phyloP scores from a whole-genome alignment of 2,329 filamentous ascomycete genomes.

The Curvularia sp. region DNA sequence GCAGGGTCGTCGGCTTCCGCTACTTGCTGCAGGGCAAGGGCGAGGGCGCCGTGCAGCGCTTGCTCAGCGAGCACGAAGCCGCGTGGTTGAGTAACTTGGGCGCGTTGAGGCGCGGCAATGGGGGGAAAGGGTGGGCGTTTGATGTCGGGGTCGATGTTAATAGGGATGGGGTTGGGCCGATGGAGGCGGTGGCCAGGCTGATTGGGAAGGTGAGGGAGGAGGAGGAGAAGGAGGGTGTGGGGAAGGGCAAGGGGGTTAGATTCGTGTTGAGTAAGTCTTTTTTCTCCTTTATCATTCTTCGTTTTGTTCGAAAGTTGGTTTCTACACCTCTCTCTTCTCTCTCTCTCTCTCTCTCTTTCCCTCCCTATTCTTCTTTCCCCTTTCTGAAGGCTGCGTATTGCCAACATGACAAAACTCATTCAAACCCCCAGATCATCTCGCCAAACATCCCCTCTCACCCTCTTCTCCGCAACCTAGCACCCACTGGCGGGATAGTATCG shows the following conservation, averaged over 20 bases:
- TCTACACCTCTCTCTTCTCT: too few species aligned
- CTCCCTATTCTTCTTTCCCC: background rate
- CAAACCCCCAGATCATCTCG: conserved; percentile 77
- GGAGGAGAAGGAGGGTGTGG: conserved; percentile 58
- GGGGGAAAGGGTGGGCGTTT: conserved; percentile 69
- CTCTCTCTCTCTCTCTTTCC: too few species aligned
- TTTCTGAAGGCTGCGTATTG: too few species aligned
- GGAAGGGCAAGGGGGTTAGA: conserved; percentile 61
- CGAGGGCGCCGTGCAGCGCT: conserved; percentile 47
- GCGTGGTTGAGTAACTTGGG: conserved; percentile 5
- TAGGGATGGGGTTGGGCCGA: conserved; percentile 71
- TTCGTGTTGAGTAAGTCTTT: conserved; percentile 73
- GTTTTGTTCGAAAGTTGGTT: conserved; percentile 6
- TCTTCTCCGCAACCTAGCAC: conserved; percentile 59
- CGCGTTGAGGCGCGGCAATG: conserved; percentile 59
- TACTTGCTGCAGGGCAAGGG: conserved; percentile 74
- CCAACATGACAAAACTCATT: too few species aligned
- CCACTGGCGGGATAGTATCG: conserved; percentile 73
- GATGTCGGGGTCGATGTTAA: conserved; percentile 86
- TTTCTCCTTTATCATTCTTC: too few species aligned
- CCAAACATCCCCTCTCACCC: conserved; percentile 78
- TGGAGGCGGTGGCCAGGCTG: conserved; percentile 49
- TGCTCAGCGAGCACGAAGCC: conserved; percentile 58
- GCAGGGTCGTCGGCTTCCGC: conserved; percentile 76
- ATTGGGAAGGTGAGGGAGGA: conserved; percentile 54